Conservation (phyloP, 495 filamentous ascomycete genomes). For the Neurospora pannonica region DNA sequence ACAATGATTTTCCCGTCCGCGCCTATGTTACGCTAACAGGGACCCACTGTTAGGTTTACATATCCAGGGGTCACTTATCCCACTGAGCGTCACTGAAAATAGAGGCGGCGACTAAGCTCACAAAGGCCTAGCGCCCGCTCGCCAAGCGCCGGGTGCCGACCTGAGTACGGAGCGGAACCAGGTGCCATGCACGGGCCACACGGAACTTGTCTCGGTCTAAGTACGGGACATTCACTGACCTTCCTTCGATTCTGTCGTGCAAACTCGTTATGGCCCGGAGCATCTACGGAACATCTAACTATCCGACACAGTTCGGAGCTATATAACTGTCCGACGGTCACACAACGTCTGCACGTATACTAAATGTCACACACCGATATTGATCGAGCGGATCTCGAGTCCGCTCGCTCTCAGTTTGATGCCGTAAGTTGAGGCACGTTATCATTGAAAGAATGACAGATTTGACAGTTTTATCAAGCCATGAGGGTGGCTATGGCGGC, state of each 20-base stretch:
- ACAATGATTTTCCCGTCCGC: neutral
- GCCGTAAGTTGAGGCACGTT: neutral
- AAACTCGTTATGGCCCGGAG: neutral
- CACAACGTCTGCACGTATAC: neutral
- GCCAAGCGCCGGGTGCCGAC: neutral
- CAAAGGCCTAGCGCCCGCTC: neutral
- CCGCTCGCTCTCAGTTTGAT: neutral
- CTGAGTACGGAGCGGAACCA: neutral
- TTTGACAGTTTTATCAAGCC: neutral
- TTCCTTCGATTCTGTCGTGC: neutral
- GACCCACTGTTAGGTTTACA: neutral
- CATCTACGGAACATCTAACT: neutral
- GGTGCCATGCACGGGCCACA: neutral
- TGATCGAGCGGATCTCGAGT: neutral
- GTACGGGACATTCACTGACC: neutral
- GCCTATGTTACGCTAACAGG: neutral
- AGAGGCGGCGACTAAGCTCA: neutral
- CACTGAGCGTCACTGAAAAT: neutral
- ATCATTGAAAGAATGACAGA: neutral
- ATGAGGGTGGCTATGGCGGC: neutral
- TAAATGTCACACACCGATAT: neutral
- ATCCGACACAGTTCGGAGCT: neutral
- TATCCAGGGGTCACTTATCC: neutral
- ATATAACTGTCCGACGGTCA: neutral
- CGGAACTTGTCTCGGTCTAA: neutral